A percentile compares a stretch with the other conserved stretches of the same genome.
phyloP scores from a whole-genome alignment of 2,329 filamentous ascomycete genomes.

The Aspergillus sojae region DNA sequence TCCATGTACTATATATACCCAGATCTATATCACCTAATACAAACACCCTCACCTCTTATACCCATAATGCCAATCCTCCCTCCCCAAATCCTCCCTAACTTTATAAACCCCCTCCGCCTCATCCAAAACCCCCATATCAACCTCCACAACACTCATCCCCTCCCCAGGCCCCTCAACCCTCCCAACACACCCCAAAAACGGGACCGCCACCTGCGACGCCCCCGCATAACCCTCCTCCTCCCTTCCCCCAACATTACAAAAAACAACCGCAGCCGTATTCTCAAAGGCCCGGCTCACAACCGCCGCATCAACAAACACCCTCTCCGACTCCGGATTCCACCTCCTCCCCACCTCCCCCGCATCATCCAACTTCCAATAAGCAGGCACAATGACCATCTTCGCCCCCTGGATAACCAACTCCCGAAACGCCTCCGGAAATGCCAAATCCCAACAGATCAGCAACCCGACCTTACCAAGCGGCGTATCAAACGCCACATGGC shows the following conservation, averaged over 20 bases:
- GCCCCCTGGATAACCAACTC: conserved; percentile 59
- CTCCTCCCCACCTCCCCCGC: conserved; percentile 4
- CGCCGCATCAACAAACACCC: conserved; percentile 56
- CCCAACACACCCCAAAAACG: conserved; percentile 57
- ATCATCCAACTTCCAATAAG: conserved; percentile 51
- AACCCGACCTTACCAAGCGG: conserved; percentile 60
- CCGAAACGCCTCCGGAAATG: conserved; percentile 62
- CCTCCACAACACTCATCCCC: conserved; percentile 63
- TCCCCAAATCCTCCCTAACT: conserved; percentile 31
- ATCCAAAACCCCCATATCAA: conserved; percentile 58
- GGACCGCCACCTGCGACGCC: conserved; percentile 57
- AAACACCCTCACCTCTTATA: not conserved
- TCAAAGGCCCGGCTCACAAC: conserved; percentile 59
- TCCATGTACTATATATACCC: not conserved
- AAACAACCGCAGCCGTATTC: conserved; percentile 61
- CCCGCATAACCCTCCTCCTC: conserved; percentile 49
- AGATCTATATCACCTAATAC: not conserved
- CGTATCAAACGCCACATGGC: conserved; percentile 45
- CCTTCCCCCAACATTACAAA: conserved; percentile 58
- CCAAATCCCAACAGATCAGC: conserved; percentile 63
- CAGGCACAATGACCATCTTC: conserved; percentile 60
- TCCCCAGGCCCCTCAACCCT: conserved; percentile 59
- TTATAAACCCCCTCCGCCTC: conserved; percentile 48
- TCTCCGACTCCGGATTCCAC: conserved; percentile 54
- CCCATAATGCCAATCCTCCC: conserved; percentile 11